Percentiles rank a stretch among this genome's conserved stretches.
Evolutionary conservation across 805 yeast species (phyloP).

Genomic region (Nakazawaea wyomingensis): DNA sequence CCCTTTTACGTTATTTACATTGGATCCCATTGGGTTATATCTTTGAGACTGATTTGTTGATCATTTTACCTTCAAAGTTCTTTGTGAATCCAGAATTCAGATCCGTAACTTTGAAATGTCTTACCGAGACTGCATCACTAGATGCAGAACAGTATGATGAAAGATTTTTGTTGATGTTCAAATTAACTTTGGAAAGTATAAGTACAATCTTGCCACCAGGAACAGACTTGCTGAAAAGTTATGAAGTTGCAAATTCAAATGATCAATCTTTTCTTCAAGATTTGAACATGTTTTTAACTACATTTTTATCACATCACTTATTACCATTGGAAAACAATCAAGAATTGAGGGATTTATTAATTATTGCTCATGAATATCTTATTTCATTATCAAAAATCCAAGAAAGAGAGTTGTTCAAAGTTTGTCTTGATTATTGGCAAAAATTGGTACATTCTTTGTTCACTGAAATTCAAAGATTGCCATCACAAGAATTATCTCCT

Average conservation of each 20-base stretch:
- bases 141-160: constrained; percentile 47
- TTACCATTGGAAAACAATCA: constrained; percentile 56
- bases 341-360: constrained; percentile 49
- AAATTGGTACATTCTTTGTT: constrained; percentile 77
- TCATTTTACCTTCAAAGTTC: constrained; percentile 68
- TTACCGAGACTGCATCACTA: constrained; percentile 83
- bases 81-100: constrained; percentile 75
- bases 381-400: constrained; percentile 84
- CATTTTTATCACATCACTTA: constrained; percentile 75
- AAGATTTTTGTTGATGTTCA: constrained; percentile 66
- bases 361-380: constrained; percentile 74
- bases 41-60: constrained; percentile 80
- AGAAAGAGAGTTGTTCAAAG: constrained; percentile 93
- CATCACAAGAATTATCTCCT: constrained; percentile 68
- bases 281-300: constrained; percentile 86
- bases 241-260: constrained; percentile 66
- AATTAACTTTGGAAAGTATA: constrained; percentile 67
- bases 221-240: constrained; percentile 66
- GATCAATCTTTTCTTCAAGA: constrained; percentile 96
- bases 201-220: constrained; percentile 62
- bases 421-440: constrained; percentile 93
- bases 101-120: constrained; percentile 80
- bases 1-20: constrained; percentile 78
- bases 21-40: constrained; percentile 93
- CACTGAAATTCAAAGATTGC: constrained; percentile 79